Evolutionary conservation across 2,329 filamentous ascomycete genomes (phyloP).

Genomic region (Trichoderma guizhouense): DNA sequence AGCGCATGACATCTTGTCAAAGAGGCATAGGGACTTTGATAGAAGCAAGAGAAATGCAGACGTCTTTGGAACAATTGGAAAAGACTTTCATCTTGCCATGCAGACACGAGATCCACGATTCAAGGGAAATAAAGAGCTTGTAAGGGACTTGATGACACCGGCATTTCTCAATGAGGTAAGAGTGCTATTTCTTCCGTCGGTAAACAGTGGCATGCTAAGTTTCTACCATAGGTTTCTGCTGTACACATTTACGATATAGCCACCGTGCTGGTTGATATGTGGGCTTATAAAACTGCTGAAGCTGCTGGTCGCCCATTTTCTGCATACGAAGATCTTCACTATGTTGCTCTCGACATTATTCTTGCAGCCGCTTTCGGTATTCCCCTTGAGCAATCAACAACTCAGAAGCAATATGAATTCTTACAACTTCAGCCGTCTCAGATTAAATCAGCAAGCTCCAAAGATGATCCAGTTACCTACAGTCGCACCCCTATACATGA

Average conservation of each 20-base stretch:
- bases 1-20: neutral
- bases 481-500: neutral
- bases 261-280: neutral
- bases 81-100: neutral
- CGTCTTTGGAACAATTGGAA: neutral
- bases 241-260: conserved; percentile 3
- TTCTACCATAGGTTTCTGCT: neutral
- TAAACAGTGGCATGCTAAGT: neutral
- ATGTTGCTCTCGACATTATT: neutral
- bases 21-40: neutral
- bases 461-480: neutral
- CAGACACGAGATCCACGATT: neutral
- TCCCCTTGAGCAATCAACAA: neutral
- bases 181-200: neutral
- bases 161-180: neutral
- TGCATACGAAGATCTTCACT: neutral
- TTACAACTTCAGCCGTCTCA: neutral
- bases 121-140: neutral
- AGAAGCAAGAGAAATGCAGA: neutral
- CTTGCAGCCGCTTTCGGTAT: neutral
- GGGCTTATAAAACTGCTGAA: neutral
- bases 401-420: neutral
- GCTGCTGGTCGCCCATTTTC: neutral
- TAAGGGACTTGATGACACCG: neutral
- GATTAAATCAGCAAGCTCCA: neutral